A percentile compares a stretch with the other conserved stretches of the same genome.
Evolutionary conservation across 768 basidiomycete genomes (phyloP).

Genomic region (Suillus spraguei): DNA sequence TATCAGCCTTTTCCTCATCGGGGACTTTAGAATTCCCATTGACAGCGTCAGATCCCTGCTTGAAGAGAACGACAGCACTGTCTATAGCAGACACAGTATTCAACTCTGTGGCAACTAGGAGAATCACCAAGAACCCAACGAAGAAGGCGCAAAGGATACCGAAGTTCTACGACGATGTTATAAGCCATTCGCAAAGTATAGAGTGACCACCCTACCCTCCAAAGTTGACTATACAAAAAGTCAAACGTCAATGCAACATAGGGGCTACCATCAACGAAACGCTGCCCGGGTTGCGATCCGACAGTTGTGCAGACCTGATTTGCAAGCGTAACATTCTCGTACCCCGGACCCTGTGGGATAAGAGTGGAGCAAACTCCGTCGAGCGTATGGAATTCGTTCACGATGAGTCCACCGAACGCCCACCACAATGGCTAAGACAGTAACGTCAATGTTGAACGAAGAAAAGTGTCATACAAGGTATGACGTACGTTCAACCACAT

Average conservation of each 20-base stretch:
- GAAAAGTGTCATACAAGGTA: background rate
- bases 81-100: conserved; percentile 39
- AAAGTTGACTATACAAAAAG: conserved; percentile 48
- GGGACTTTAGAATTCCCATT: conserved; percentile 21
- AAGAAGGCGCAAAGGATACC: conserved; percentile 74
- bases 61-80: conserved; percentile 60
- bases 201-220: conserved; percentile 40
- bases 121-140: conserved; percentile 54
- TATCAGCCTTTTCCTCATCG: conserved; percentile 32
- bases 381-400: conserved; percentile 80
- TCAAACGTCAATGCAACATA: conserved; percentile 52
- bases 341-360: conserved; percentile 64
- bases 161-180: conserved; percentile 45
- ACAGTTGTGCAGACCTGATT: conserved; percentile 81
- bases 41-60: conserved; percentile 47
- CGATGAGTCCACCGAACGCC: conserved; percentile 67
- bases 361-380: conserved; percentile 61
- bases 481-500: conserved; percentile 57
- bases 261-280: conserved; percentile 58
- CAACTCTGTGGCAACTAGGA: conserved; percentile 62
- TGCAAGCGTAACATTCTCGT: conserved; percentile 50
- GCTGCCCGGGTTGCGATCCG: conserved; percentile 63
- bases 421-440: conserved; percentile 2
- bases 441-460: background rate
- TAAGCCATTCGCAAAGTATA: background rate